Conservation (phyloP, 148 eudicot genomes). For the Nepenthes mirabilis region DNA sequence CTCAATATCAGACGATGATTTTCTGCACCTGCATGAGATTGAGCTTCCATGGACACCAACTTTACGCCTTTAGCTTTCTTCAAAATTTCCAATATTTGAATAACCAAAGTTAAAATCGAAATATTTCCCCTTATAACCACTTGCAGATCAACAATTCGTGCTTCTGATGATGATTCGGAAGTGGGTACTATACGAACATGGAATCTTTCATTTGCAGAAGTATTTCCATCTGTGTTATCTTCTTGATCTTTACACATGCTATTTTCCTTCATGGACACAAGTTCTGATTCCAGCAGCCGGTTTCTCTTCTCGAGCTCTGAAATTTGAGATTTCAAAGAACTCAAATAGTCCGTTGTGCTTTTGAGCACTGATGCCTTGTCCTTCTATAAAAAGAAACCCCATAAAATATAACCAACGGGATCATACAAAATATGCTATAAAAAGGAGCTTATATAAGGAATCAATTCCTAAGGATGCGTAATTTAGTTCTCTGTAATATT, state of each 20-base stretch:
- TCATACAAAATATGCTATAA: no score
- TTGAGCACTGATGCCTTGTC: conserved; percentile 74
- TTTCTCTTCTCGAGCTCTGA: conserved; percentile 34
- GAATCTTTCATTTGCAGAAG: conserved; percentile 13
- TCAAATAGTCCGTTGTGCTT: conserved; percentile 51
- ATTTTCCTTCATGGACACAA: conserved; percentile 2
- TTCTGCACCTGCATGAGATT: conserved; percentile 17
- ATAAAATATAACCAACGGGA: not conserved
- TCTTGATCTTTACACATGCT: not conserved
- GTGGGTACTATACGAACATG: conserved; percentile 23
- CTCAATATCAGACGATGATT: conserved; percentile 24
- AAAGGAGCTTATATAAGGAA: no score
- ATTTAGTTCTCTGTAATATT: no score
- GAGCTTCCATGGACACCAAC: conserved; percentile 39
- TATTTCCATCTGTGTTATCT: not conserved
- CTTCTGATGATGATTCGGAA: conserved; percentile 31
- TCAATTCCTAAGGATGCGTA: no score
- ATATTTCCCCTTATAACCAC: conserved; percentile 29
- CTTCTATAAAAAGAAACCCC: conserved; percentile 23
- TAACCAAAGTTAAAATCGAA: conserved; percentile 23
- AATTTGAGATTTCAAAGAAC: conserved; percentile 43
- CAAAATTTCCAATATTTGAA: conserved; percentile 40
- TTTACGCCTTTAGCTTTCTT: conserved; percentile 27
- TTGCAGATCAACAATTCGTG: conserved; percentile 34
- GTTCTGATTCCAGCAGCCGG: conserved; percentile 34